Base-by-base conservation (phyloP, 2,329 filamentous ascomycete genomes). In the Aspergillus uvarum region DNA sequence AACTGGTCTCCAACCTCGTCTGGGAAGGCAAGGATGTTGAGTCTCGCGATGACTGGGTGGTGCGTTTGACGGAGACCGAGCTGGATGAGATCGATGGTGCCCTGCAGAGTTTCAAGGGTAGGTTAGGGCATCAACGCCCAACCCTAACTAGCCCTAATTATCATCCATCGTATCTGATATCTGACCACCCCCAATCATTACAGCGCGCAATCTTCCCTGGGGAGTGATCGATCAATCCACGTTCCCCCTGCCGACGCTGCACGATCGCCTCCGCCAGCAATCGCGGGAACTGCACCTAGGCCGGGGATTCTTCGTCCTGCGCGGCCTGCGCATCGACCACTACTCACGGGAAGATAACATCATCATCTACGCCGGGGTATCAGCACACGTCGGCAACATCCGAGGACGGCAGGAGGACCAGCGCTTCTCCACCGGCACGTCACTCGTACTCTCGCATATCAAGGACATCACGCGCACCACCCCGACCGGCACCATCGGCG, bases 391-490 rank as follows among this genome's bases (percentile, higher is more conserved):
- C 50, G 79, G 70, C 31, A 63, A 65, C 8, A 65, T 74, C 10
- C 68, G 78, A 3, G 80, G 75, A 5, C 73, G 76, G 3, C 79
- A 81, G 62, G 76, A 80, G 66, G 75, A 74, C 47, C 65, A 59
- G 3, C 59, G 66, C 35, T 47, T 67, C n/a, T 58, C 58, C 21
- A 60, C 66, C 29, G 63, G 63, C 22, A 64, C 60, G 8, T 68
- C 63, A 49, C 81, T 85, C 0, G 80, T 85, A 5, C 70, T 86
- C 2, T 76, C 80, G 2, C 87, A 89, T 63, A 85, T 89, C 73
- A 89, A 85, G 69, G 86, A 90, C 63, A 76, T 89, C 7, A 76
- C 67, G 21, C 51, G 26, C 16, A 51, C 56, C 24, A 68, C 67
- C 12, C 63, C 61, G 1, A 62, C 65, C 2, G 44, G 44, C 10